Percentiles rank a stretch among this genome's conserved stretches.
Conservation (phyloP, 805 yeast species). For the Isabelozyma gotoi region DNA sequence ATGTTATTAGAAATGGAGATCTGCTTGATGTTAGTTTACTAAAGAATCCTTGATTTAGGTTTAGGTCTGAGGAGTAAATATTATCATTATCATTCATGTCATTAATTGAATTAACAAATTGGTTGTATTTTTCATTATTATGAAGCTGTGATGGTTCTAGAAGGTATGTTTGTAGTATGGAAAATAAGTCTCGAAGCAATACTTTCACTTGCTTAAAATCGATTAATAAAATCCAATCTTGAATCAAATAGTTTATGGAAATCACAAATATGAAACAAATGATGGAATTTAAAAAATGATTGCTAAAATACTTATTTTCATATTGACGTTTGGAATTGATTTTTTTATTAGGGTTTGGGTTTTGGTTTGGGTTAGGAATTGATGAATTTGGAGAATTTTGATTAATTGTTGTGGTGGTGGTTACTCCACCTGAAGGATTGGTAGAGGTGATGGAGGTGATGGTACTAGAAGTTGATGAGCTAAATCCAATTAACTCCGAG, state of each 20-base stretch:
- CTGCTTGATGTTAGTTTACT: not conserved
- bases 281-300: slow-evolving; percentile 15
- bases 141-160: not conserved
- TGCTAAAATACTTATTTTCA: slow-evolving; percentile 11
- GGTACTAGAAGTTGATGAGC: slow-evolving; percentile 10
- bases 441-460: slow-evolving; percentile 22
- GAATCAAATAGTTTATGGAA: slow-evolving; percentile 17
- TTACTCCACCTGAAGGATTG: slow-evolving; percentile 13
- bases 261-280: slow-evolving; percentile 20
- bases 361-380: slow-evolving; percentile 7
- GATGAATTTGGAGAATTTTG: not conserved
- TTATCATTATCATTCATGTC: not conserved
- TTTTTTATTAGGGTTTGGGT: slow-evolving; percentile 5
- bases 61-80: not conserved
- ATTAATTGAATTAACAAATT: not conserved
- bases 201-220: not conserved
- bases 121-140: not conserved
- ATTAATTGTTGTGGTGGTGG: slow-evolving; percentile 7
- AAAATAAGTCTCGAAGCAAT: not conserved
- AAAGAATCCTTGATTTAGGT: not conserved
- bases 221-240: slow-evolving; percentile 5
- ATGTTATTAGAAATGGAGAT: slow-evolving; percentile 1
- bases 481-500: slow-evolving; percentile 24
- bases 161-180: not conserved
- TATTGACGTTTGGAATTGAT: slow-evolving; percentile 10